Conservation (phyloP, 768 basidiomycete species). For the Termitomyces sp. region DNA sequence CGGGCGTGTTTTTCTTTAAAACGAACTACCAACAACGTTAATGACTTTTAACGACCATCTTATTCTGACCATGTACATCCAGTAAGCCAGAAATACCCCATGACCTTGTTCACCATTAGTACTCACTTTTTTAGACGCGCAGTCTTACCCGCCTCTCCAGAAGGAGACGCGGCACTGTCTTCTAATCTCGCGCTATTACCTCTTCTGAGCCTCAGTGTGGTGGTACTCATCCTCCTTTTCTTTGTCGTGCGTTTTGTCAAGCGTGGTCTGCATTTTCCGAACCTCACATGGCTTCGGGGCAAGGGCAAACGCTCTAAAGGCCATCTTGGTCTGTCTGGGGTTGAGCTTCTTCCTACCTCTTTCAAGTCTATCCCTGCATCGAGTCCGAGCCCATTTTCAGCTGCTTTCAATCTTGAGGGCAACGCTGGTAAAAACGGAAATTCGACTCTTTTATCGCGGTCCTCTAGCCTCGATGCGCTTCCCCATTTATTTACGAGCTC, state of each 20-base stretch:
- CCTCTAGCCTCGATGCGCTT: slow-evolving; percentile 17
- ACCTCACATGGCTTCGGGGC: slow-evolving; percentile 15
- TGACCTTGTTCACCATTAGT: background rate
- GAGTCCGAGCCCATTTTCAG: slow-evolving; percentile 10
- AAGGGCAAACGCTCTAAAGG: slow-evolving; percentile 16
- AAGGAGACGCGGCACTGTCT: slow-evolving; percentile 5
- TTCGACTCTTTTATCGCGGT: slow-evolving; percentile 13
- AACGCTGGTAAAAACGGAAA: slow-evolving; percentile 13
- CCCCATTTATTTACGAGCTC: slow-evolving; percentile 3
- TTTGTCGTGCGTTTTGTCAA: slow-evolving; percentile 12
- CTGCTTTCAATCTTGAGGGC: slow-evolving; percentile 12
- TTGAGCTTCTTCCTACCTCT: slow-evolving; percentile 19
- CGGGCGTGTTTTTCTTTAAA: slow-evolving; percentile 9
- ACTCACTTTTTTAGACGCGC: slow-evolving; percentile 9
- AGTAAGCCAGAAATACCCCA: slow-evolving; percentile 3
- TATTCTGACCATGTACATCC: slow-evolving; percentile 9
- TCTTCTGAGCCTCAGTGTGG: slow-evolving; percentile 13
- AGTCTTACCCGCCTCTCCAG: slow-evolving; percentile 7
- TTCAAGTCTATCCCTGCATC: slow-evolving; percentile 11
- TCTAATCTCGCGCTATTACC: slow-evolving; percentile 11
- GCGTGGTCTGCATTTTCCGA: slow-evolving; percentile 12
- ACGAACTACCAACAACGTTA: slow-evolving; percentile 4
- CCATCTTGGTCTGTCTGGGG: slow-evolving; percentile 12
- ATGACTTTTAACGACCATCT: slow-evolving; percentile 13
- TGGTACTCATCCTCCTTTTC: slow-evolving; percentile 11